Evolutionary conservation across 1,139 yeast genomes (phyloP).

Genomic region (Debaryomyces coudertii): DNA sequence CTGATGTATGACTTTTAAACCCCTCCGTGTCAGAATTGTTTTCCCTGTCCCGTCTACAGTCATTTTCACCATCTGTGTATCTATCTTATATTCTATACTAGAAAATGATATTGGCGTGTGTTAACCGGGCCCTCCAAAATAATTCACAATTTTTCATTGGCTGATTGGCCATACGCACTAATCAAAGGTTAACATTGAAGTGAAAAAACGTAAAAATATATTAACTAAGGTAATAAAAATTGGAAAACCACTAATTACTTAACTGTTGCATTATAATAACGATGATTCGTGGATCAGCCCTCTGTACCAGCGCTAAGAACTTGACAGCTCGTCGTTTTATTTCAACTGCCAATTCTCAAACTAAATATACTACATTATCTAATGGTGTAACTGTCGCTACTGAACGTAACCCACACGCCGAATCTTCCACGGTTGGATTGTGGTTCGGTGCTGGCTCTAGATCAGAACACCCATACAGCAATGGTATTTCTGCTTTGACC

Average conservation of each 20-base stretch:
- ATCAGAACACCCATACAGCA: slow-evolving; percentile 75
- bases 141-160: slow-evolving; percentile 12
- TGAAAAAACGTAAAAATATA: slow-evolving; percentile 7
- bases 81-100: not conserved
- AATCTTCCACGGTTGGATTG: slow-evolving; percentile 66
- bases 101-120: not conserved
- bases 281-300: slow-evolving; percentile 45
- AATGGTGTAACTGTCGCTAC: slow-evolving; percentile 77
- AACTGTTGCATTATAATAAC: slow-evolving; percentile 4
- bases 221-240: not conserved
- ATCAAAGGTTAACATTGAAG: slow-evolving; percentile 3
- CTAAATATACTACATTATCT: slow-evolving; percentile 69
- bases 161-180: slow-evolving; percentile 8
- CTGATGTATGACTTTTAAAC: not conserved
- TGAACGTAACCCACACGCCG: slow-evolving; percentile 59
- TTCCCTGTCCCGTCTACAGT: not conserved
- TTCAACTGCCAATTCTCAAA: slow-evolving; percentile 60
- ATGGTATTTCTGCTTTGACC: slow-evolving; percentile 74
- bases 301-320: slow-evolving; percentile 35
- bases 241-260: slow-evolving; percentile 2
- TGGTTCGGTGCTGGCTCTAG: slow-evolving; percentile 78
- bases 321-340: slow-evolving; percentile 55
- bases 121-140: slow-evolving; percentile 3
- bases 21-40: not conserved
- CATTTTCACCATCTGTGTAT: not conserved